These are phyloP conservation scores for Microbotryum scabiosae DNA, from an alignment of 1,284 basidiomycete genomes.

Conservation along the genomic window DNA sequence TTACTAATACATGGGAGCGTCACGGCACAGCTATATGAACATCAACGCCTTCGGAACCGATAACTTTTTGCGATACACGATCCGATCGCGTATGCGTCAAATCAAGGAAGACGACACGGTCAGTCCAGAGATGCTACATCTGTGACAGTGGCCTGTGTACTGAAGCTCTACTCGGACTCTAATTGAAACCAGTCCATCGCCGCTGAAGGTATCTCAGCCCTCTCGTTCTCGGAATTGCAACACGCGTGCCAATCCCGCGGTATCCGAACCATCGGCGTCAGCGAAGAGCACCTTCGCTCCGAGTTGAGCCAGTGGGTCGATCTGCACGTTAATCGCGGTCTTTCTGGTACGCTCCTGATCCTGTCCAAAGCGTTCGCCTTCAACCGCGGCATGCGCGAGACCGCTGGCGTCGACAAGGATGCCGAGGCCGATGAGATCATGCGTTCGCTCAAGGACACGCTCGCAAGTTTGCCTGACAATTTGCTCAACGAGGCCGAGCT, in stretches of 20 bases:
- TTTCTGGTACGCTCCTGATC: constrained; percentile 88
- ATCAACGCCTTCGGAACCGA: constrained; percentile 98
- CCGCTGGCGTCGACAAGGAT: constrained; percentile 33
- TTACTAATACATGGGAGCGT: background rate
- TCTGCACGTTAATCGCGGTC: constrained; percentile 70
- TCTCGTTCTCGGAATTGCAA: constrained; percentile 84
- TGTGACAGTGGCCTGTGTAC: background rate
- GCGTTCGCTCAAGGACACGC: constrained; percentile 72
- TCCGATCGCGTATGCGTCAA: constrained; percentile 73
- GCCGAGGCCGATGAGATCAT: constrained; percentile 55
- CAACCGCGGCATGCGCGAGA: constrained; percentile 51
- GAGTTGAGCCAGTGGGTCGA: constrained; percentile 91
- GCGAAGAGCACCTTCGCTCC: constrained; percentile 55
- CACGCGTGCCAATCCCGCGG: constrained; percentile 90
- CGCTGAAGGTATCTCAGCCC: constrained; percentile 76
- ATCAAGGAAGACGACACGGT: constrained; percentile 80
- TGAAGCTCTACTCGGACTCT: background rate
- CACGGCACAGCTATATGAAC: constrained; percentile 64
- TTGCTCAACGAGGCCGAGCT: constrained; percentile 95
- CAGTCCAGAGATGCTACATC: constrained; percentile 8
- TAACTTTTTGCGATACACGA: constrained; percentile 91
- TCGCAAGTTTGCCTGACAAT: constrained; percentile 90
- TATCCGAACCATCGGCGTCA: constrained; percentile 59
- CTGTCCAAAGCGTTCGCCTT: constrained; percentile 92
- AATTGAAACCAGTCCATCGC: constrained; percentile 57